Conservation (phyloP, 768 basidiomycete species). For the Paxillus rubicundulus region DNA sequence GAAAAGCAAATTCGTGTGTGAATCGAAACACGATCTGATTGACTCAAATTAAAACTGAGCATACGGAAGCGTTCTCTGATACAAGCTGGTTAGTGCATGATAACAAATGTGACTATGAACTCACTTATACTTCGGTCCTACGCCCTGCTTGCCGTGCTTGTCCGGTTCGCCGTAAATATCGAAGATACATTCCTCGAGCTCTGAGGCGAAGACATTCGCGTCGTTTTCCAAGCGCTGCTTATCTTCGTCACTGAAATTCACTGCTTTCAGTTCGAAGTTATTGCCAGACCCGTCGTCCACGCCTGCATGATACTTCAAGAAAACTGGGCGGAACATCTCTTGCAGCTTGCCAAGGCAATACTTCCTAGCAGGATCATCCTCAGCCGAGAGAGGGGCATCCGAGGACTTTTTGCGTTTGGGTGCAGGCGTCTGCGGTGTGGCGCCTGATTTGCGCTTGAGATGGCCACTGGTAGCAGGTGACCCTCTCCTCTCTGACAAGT, state of each 20-base stretch:
- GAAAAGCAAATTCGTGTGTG: constrained; percentile 74
- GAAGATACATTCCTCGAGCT: constrained; percentile 75
- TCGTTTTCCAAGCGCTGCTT: constrained; percentile 51
- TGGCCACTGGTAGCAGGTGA: constrained; percentile 22
- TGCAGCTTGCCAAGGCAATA: constrained; percentile 78
- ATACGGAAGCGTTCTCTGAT: constrained; percentile 86
- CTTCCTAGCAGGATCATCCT: constrained; percentile 73
- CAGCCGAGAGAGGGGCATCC: constrained; percentile 35
- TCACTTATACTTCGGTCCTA: constrained; percentile 81
- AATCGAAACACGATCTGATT: constrained; percentile 74
- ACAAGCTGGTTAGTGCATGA: constrained; percentile 7
- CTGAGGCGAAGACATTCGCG: constrained; percentile 62
- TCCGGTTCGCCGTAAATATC: constrained; percentile 77
- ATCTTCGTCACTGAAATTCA: constrained; percentile 61
- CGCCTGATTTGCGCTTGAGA: constrained; percentile 56
- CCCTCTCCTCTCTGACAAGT: constrained; percentile 16
- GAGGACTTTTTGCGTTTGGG: constrained; percentile 49
- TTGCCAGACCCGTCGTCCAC: constrained; percentile 29
- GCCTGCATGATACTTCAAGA: constrained; percentile 60
- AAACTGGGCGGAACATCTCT: constrained; percentile 69
- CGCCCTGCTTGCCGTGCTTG: constrained; percentile 59
- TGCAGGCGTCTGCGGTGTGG: constrained; percentile 37
- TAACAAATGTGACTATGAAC: constrained; percentile 21
- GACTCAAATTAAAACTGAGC: constrained; percentile 84
- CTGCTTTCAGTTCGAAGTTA: constrained; percentile 43